These are phyloP conservation scores for Rhizophagus clarus DNA, from an alignment of 192 early-diverging fungal species.

Conservation along the genomic window DNA sequence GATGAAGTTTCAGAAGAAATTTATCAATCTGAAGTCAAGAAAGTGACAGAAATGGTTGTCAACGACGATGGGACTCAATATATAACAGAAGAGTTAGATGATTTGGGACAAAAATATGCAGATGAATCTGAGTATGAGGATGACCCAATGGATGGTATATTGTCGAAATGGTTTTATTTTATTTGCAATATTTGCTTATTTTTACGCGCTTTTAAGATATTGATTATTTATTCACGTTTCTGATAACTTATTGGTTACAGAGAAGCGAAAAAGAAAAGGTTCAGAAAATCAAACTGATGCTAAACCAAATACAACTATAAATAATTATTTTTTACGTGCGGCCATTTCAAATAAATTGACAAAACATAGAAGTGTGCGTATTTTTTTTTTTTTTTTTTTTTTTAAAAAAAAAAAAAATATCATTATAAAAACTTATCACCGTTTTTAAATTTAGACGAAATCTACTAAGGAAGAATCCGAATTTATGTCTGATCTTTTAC, in stretches of 20 bases:
- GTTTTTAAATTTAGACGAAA: neutral
- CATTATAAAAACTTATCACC: neutral
- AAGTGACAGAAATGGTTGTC: slow-evolving; percentile 53
- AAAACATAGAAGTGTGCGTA: neutral
- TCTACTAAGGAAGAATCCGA: slow-evolving; percentile 31
- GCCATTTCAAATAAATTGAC: neutral
- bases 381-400: neutral
- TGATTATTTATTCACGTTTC: neutral
- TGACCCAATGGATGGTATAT: slow-evolving; percentile 28
- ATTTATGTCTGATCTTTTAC: slow-evolving; percentile 35
- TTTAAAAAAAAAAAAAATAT: too few relatives aligned
- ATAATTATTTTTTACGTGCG: neutral
- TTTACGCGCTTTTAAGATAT: neutral
- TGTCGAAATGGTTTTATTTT: neutral
- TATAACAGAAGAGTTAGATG: slow-evolving; percentile 56
- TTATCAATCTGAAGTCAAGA: slow-evolving; percentile 39
- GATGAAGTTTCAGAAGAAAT: slow-evolving; percentile 68
- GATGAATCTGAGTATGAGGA: slow-evolving; percentile 55
- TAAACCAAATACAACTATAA: slow-evolving; percentile 26
- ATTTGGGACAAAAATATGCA: slow-evolving; percentile 47
- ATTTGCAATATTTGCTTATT: neutral
- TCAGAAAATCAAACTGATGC: neutral
- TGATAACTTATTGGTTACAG: slow-evolving; percentile 13
- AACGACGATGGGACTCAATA: slow-evolving; percentile 74
- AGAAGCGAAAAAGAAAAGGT: slow-evolving; percentile 39